A percentile compares a stretch with the other conserved stretches of the same genome.
Conservation (phyloP, 2,329 filamentous ascomycete genomes). For the Pseudocercospora fijiensis region DNA sequence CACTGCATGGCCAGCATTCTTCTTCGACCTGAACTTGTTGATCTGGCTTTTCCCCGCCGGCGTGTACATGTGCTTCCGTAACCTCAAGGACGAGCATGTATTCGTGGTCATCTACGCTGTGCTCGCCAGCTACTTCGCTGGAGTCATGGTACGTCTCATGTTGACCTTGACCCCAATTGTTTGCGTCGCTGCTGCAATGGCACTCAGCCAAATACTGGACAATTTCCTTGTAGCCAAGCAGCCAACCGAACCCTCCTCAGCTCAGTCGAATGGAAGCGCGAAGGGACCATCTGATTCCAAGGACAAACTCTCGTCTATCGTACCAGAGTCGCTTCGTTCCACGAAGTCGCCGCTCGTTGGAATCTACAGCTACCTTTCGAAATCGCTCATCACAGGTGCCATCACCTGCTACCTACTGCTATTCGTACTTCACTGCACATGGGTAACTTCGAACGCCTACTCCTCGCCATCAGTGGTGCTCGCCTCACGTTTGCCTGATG, state of each 20-base stretch:
- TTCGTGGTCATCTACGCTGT: conserved; percentile 98
- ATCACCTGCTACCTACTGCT: conserved; percentile 80
- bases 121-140: conserved; percentile 94
- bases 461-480: conserved; percentile 96
- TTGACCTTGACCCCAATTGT: conserved; percentile 94
- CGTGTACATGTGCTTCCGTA: conserved; percentile 96
- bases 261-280: conserved; percentile 44
- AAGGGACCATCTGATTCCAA: conserved; percentile 46
- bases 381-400: conserved; percentile 69
- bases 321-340: conserved; percentile 63
- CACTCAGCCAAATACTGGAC: conserved; percentile 83
- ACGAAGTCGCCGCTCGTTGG: conserved; percentile 73
- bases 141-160: conserved; percentile 99
- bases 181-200: conserved; percentile 88
- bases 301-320: conserved; percentile 46
- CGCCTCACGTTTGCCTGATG: conserved; percentile 87
- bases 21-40: conserved; percentile 96
- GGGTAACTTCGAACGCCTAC: conserved; percentile 99
- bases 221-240: conserved; percentile 71
- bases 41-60: conserved; percentile 99
- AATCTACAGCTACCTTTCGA: conserved; percentile 78
- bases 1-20: conserved; percentile 98
- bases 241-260: conserved; percentile 48
- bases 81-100: conserved; percentile 91
- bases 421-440: conserved; percentile 97